Evolutionary conservation across 75 land plant species (phyloP), one percentile per base, ranked within the genome.

Genomic region (Chamaecyparis obtusa): DNA sequence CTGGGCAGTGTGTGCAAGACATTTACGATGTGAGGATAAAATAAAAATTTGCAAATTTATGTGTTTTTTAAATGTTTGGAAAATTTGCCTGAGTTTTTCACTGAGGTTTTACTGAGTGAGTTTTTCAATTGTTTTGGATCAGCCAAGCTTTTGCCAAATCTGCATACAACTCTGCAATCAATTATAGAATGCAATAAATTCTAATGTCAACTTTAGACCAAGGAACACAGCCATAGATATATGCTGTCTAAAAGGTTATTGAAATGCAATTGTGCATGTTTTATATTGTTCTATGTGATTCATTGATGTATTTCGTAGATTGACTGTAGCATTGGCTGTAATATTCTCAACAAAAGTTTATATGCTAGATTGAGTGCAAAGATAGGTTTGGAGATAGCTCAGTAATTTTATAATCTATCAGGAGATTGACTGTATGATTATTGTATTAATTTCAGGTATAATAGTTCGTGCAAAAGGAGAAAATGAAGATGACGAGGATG

Each of bases 401-500:
- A 6, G n/a, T 24, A 57, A 57, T 64, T 6, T 64, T 64, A 64
- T 24, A 64, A 64, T 64, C 27, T 64, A 27, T 64, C 4, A 21
- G 69, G 27, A 64, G 9, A 21, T 27, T 64, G 30, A 24, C 5
- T 27, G 8, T 64, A 27, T 87, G 43, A 84, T 60, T 71, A n/a
- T 37, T 54, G 32, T 46, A 27, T 39, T 16, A 7, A n/a, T 54
- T 89, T 80, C 79, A 78, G 89, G 90, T 5, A 74, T 86, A 9
- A 86, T 86, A 3, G 16, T 48, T 27, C 78, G 36, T 1, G 55
- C 48, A 67, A 87, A 84, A 85, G 87, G 64, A 33, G 87, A 83
- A 35, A 72, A 74, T 15, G 64, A 87, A 67, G 90, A 90, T 41
- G 88, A 83, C 21, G 86, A 88, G 76, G 85, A 86, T 15, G 83